Evolutionary conservation across 2,329 filamentous ascomycete species (phyloP).

Genomic region (Sporothrix phasma): DNA sequence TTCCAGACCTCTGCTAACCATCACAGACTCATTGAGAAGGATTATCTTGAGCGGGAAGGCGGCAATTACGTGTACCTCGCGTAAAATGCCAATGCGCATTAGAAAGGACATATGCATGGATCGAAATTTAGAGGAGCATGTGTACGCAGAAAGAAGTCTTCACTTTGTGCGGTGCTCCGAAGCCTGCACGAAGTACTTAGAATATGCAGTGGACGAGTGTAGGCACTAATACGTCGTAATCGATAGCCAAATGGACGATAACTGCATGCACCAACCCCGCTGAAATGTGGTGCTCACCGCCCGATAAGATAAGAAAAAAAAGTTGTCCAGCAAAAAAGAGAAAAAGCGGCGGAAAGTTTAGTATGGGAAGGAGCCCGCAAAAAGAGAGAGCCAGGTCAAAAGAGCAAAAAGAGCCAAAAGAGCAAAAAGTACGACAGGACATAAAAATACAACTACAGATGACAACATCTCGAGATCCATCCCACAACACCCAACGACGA

Average conservation of each 20-base stretch:
- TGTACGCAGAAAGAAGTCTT: background rate
- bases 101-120: background rate
- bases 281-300: constrained; percentile 6
- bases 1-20: background rate
- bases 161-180: too few relatives aligned
- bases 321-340: constrained; percentile 10
- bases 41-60: constrained; percentile 77
- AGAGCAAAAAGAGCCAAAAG: constrained; percentile 2
- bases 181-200: background rate
- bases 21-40: constrained; percentile 74
- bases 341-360: constrained; percentile 9
- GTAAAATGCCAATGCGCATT: constrained; percentile 29
- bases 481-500: background rate
- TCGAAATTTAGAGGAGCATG: background rate
- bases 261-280: background rate
- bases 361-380: background rate
- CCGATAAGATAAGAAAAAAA: constrained; percentile 20
- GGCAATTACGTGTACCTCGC: constrained; percentile 62
- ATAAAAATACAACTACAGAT: background rate
- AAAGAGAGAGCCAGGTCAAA: background rate
- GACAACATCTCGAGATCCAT: background rate
- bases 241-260: background rate
- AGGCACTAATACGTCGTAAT: background rate
- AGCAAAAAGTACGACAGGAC: background rate
- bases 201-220: background rate